Evolutionary conservation across 257 asterid species (phyloP).

Genomic region (Petunia axillaris): DNA sequence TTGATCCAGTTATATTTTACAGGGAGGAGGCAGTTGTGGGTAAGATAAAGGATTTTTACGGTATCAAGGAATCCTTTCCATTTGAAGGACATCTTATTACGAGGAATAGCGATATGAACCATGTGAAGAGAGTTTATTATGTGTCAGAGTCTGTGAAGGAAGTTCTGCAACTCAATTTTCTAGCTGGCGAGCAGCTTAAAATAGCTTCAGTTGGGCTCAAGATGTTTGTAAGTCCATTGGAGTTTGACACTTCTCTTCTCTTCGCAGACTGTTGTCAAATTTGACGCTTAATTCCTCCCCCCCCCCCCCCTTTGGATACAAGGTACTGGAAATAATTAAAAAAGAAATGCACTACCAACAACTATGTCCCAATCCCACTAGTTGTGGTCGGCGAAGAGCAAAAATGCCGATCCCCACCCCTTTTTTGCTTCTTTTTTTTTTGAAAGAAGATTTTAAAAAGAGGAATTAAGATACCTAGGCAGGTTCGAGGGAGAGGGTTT

Average conservation of each 20-base stretch:
- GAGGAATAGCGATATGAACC: conserved; percentile 74
- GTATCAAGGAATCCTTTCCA: conserved; percentile 79
- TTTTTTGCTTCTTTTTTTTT: not conserved
- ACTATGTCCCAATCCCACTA: not conserved
- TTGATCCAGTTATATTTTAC: conserved; percentile 92
- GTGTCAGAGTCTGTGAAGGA: conserved; percentile 80
- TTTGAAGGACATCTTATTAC: conserved; percentile 82
- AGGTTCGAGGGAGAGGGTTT: not conserved
- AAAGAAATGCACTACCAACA: not conserved
- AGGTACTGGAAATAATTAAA: too few species aligned
- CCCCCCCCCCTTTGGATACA: too few species aligned
- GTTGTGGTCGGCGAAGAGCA: not conserved
- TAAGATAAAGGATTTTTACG: conserved; percentile 77
- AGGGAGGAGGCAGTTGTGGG: conserved; percentile 61
- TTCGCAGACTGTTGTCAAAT: not conserved
- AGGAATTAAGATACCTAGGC: not conserved
- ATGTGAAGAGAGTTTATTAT: conserved; percentile 86
- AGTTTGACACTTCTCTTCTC: conserved; percentile 19
- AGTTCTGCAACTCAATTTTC: conserved; percentile 79
- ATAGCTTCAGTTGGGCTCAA: conserved; percentile 95
- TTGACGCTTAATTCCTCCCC: not conserved
- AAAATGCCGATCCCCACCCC: not conserved
- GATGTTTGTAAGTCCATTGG: conserved; percentile 78
- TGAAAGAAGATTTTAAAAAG: not conserved
- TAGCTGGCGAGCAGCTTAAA: conserved; percentile 91